Percentiles rank a stretch among this genome's conserved stretches.
Evolutionary conservation across 2,329 filamentous ascomycete species (phyloP).

Genomic region (Phialemoniopsis sp.): DNA sequence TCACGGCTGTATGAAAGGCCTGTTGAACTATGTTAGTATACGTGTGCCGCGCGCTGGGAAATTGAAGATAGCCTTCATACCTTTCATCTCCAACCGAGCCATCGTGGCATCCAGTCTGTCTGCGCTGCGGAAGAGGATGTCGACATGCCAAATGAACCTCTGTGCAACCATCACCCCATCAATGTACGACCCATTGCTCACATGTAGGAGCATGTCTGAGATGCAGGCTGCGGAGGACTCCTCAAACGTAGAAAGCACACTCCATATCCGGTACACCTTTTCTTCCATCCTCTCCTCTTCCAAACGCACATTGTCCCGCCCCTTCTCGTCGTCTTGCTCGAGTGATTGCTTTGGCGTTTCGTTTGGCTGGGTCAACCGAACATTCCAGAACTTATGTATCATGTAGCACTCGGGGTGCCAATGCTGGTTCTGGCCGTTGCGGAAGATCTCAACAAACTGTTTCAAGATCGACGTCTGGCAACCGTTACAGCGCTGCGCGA

Average conservation of each 20-base stretch:
- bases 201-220: slow-evolving; percentile 96
- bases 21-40: too few species aligned
- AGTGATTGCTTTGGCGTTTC: slow-evolving; percentile 36
- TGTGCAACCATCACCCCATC: slow-evolving; percentile 93
- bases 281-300: slow-evolving; percentile 95
- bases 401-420: slow-evolving; percentile 99
- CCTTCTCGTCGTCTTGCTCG: slow-evolving; percentile 50
- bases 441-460: slow-evolving; percentile 98
- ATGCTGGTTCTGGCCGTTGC: slow-evolving; percentile 96
- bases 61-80: slow-evolving; percentile 36
- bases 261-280: slow-evolving; percentile 98
- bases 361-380: slow-evolving; percentile 67
- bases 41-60: too few species aligned
- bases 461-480: slow-evolving; percentile 97
- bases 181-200: slow-evolving; percentile 95
- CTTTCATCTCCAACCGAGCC: slow-evolving; percentile 66
- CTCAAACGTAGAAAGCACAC: slow-evolving; percentile 92
- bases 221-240: slow-evolving; percentile 98
- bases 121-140: slow-evolving; percentile 84
- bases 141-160: slow-evolving; percentile 93
- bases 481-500: slow-evolving; percentile 92
- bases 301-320: slow-evolving; percentile 71
- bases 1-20: slow-evolving; percentile 89
- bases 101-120: slow-evolving; percentile 80
- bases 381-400: slow-evolving; percentile 99